These are phyloP conservation scores for Kickxella alabastrina DNA, from an alignment of 192 early-diverging fungal species.

Conservation along the genomic window DNA sequence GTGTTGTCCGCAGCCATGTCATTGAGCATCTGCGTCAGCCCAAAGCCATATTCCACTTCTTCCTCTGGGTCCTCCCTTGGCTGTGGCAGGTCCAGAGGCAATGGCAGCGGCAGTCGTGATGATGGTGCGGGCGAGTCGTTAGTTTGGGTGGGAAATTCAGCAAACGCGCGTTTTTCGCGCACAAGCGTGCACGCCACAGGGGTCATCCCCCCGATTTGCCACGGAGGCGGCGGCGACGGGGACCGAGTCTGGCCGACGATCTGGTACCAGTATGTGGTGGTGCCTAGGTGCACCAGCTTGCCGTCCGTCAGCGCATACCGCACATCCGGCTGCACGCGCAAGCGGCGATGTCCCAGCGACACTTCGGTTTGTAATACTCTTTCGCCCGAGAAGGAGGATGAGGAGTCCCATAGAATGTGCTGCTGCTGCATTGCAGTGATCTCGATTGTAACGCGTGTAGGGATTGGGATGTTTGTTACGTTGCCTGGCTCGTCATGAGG, in stretches of 20 bases:
- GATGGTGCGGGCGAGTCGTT: no score
- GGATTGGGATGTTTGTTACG: background rate
- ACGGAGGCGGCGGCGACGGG: slow-evolving; percentile 30
- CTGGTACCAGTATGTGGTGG: slow-evolving; percentile 33
- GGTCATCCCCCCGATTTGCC: slow-evolving; percentile 3
- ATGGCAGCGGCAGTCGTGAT: no score
- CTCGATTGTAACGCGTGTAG: background rate
- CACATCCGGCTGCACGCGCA: slow-evolving; percentile 1
- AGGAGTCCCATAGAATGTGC: background rate
- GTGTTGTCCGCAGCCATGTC: slow-evolving; percentile 4
- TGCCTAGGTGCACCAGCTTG: slow-evolving; percentile 31
- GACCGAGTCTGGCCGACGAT: background rate
- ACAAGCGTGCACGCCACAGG: no score
- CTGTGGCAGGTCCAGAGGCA: slow-evolving; percentile 3
- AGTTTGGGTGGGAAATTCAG: background rate
- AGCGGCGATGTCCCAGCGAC: slow-evolving; percentile 20
- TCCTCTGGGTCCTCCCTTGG: no score
- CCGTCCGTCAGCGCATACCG: slow-evolving; percentile 33
- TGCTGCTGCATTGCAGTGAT: slow-evolving; percentile 1
- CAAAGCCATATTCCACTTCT: no score
- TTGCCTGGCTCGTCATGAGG: no score
- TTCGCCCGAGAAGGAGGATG: background rate
- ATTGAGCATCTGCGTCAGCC: slow-evolving; percentile 3
- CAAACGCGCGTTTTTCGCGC: background rate
- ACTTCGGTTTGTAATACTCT: background rate